phyloP scores from a whole-genome alignment of 116 monocot genomes.

The Papilionanthe hybrid region DNA sequence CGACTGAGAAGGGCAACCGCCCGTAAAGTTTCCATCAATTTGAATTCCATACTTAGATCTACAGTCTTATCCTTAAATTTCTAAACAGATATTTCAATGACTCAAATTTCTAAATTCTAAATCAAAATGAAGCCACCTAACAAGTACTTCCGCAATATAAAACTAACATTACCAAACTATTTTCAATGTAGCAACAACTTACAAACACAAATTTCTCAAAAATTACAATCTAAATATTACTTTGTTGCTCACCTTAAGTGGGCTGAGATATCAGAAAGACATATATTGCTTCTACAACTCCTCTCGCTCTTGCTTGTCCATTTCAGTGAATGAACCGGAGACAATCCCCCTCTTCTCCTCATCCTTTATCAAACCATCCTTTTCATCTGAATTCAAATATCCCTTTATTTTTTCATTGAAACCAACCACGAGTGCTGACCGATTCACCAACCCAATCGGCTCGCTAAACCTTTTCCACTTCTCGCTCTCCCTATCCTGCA shows the following conservation, averaged over 20 bases:
- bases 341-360: conserved; percentile 12
- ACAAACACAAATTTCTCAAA: not conserved
- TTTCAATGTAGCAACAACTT: not conserved
- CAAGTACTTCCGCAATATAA: not conserved
- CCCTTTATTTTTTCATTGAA: not conserved
- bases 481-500: conserved; percentile 20
- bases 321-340: not conserved
- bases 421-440: not conserved
- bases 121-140: not conserved
- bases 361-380: not conserved
- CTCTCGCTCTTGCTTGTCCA: conserved; percentile 3
- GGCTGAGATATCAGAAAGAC: conserved; percentile 3
- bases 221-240: not conserved
- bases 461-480: conserved; percentile 39
- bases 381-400: not conserved
- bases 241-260: conserved; percentile 15
- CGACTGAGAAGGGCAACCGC: no score
- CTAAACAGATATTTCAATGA: no score
- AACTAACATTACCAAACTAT: not conserved
- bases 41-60: no score
- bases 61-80: no score
- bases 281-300: conserved; percentile 1
- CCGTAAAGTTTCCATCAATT: no score
- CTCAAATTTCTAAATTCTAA: not conserved
- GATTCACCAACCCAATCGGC: conserved; percentile 1